Evolutionary conservation across 139 green algal species (phyloP), one percentile per base, ranked within the genome.

Genomic region (Chlorella sp.): DNA sequence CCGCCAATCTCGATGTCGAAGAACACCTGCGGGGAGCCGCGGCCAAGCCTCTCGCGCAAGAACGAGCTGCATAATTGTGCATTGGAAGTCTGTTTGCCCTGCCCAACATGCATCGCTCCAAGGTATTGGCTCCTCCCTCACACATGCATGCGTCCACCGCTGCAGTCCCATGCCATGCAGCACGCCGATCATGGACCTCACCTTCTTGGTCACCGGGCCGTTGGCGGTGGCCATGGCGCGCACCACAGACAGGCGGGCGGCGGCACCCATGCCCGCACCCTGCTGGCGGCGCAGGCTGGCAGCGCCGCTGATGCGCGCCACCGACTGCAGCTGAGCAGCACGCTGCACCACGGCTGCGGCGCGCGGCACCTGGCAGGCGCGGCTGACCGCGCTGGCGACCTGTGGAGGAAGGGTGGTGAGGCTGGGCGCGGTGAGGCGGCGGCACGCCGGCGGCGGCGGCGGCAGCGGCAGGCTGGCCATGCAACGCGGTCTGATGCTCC

Each of bases 1-100:
- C 91, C 95, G 28, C 91, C 83, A 19, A 87, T 87, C 36, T 58
- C 32, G 24, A 87, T 87, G 83, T 87, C 83, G 28, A 87, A 87
- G 75, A 62, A 87, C 2, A 67, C 46, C 48, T 80, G 73, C 43
- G 13, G 40, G 38, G 9, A 3, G 9, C 4, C 7, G 36, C 36
- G 34, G 34, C 36, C 26, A 3, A 7, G 36, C n/a, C n/a, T n/a
- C n/a, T n/a, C n/a, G n/a, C n/a, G n/a, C n/a, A n/a, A n/a, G n/a
- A n/a, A n/a, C n/a, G n/a, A n/a, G n/a, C n/a, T n/a, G n/a, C n/a
- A n/a, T n/a, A n/a, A n/a, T n/a, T n/a, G n/a, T n/a, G n/a, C n/a
- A n/a, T n/a, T n/a, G n/a, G n/a, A n/a, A n/a, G n/a, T n/a, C n/a
- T n/a, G n/a, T n/a, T n/a, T n/a, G n/a, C n/a, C n/a, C n/a, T n/a